Conservation (phyloP, 1,284 basidiomycete species). For the Xerocomus alliaceus region DNA sequence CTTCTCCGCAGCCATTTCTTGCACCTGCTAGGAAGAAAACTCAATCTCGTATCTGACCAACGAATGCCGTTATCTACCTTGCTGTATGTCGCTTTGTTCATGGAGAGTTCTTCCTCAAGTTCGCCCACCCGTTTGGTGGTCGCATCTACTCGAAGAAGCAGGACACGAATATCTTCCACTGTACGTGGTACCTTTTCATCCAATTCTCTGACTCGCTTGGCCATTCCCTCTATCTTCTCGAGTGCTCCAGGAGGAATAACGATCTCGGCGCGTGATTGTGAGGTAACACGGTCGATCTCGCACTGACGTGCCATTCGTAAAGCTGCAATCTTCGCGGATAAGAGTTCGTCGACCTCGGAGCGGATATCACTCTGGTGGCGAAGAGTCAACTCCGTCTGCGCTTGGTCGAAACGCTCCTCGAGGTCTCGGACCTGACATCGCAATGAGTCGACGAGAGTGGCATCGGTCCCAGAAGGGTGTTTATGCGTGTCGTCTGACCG, state of each 20-base stretch:
- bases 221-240: conserved; percentile 26
- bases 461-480: background rate
- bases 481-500: conserved; percentile 5
- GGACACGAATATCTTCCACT: conserved; percentile 34
- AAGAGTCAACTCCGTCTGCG: conserved; percentile 40
- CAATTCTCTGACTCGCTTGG: conserved; percentile 24
- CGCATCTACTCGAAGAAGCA: conserved; percentile 36
- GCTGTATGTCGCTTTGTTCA: conserved; percentile 22
- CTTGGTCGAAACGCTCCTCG: conserved; percentile 41
- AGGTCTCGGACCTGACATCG: conserved; percentile 28
- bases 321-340: conserved; percentile 25
- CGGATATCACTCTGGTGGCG: conserved; percentile 26
- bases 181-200: conserved; percentile 30
- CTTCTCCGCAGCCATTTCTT: conserved; percentile 23
- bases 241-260: conserved; percentile 26
- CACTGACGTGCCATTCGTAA: conserved; percentile 31
- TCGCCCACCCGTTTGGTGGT: conserved; percentile 28
- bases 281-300: conserved; percentile 28
- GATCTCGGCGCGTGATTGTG: conserved; percentile 27
- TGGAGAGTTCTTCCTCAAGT: conserved; percentile 31
- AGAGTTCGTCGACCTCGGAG: conserved; percentile 28
- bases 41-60: conserved; percentile 5
- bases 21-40: conserved; percentile 24
- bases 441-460: conserved; percentile 15
- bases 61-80: conserved; percentile 22